These are phyloP conservation scores for Penicillium paneum DNA, from an alignment of 2,329 filamentous ascomycete species.

Conservation along the genomic window DNA sequence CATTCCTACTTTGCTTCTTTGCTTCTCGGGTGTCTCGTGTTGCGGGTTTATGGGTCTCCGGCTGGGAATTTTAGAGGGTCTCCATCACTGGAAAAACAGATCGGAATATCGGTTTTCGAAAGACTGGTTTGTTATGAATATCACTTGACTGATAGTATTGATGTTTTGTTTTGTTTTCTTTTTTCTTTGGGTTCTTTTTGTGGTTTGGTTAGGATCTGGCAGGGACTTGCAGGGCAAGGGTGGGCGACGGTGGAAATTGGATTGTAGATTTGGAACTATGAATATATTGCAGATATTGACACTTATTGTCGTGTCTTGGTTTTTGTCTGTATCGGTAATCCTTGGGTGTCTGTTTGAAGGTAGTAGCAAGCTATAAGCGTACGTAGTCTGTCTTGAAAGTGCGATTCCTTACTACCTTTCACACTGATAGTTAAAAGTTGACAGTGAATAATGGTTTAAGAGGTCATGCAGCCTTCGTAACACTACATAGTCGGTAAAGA, in stretches of 20 bases:
- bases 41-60: conserved; percentile 24
- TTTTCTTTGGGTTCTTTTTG: neutral
- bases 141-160: conserved; percentile 7
- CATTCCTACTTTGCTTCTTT: neutral
- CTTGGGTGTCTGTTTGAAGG: neutral
- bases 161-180: conserved; percentile 3
- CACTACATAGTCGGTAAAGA: no score
- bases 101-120: conserved; percentile 17
- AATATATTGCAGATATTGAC: conserved; percentile 9
- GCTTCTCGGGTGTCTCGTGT: conserved; percentile 18
- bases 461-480: no score
- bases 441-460: no score
- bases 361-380: neutral
- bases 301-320: neutral
- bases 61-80: conserved; percentile 30
- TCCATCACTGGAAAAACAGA: conserved; percentile 39
- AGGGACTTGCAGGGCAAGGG: neutral
- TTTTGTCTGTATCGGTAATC: neutral
- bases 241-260: neutral
- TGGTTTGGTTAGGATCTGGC: neutral
- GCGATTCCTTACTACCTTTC: no score
- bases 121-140: conserved; percentile 16
- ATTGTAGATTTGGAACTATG: conserved; percentile 8
- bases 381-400: neutral
- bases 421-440: no score